These are phyloP conservation scores for Ajuga reptans DNA, from an alignment of 305 asterid genomes.

Conservation along the genomic window DNA sequence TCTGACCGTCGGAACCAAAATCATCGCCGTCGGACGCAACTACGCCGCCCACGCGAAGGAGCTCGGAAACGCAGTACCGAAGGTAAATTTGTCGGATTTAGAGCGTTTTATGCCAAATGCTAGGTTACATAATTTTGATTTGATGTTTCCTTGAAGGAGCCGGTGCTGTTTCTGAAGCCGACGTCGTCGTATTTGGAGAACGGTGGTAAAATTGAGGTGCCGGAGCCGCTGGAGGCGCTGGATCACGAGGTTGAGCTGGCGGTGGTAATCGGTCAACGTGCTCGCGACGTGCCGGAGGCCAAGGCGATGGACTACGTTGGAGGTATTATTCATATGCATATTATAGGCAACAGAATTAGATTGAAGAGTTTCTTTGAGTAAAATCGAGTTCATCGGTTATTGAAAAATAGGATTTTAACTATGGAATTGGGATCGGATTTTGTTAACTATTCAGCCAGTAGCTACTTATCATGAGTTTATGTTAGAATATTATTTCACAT, in stretches of 20 bases:
- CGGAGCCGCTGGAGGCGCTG: conserved; percentile 64
- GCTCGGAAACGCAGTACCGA: conserved; percentile 87
- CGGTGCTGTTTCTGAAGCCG: conserved; percentile 90
- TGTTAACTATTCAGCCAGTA: background rate
- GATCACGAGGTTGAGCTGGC: conserved; percentile 98
- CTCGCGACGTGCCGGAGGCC: conserved; percentile 75
- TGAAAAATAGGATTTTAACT: background rate
- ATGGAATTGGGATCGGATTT: background rate
- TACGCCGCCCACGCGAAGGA: conserved; percentile 97
- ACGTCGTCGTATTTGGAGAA: conserved; percentile 81
- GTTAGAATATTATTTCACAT: background rate
- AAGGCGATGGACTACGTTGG: conserved; percentile 78
- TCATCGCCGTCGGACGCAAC: conserved; percentile 90
- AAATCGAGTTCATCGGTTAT: background rate
- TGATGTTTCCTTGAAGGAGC: conserved; percentile 48
- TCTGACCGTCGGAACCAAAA: conserved; percentile 63
- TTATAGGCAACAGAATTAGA: background rate
- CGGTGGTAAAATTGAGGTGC: conserved; percentile 84
- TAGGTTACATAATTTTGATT: background rate
- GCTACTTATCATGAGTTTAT: background rate
- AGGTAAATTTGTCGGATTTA: conserved; percentile 30
- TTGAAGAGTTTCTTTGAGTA: background rate
- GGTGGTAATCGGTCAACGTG: conserved; percentile 70
- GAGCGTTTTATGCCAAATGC: background rate
- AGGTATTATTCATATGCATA: conserved; percentile 34